These are phyloP conservation scores for Mycena epipterygia DNA, from an alignment of 768 basidiomycete species.

Conservation along the genomic window DNA sequence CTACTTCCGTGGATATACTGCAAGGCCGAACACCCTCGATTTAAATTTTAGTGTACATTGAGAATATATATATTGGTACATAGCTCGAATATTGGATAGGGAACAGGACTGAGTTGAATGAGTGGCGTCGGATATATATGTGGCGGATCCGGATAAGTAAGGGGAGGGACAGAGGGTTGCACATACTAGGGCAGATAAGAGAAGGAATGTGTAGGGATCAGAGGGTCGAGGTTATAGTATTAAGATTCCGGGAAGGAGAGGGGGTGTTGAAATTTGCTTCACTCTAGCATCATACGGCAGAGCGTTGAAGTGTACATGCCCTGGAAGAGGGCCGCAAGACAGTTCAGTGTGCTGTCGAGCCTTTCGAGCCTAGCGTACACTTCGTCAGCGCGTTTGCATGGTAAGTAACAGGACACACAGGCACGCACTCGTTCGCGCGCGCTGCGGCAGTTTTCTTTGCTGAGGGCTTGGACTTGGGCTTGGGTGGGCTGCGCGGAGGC, in stretches of 20 bases:
- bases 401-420: neutral
- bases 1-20: too few species aligned
- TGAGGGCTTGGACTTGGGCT: neutral
- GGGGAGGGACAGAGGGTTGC: too few species aligned
- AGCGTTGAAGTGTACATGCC: slow-evolving; percentile 29
- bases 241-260: neutral
- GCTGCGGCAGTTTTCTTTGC: neutral
- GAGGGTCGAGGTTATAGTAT: neutral
- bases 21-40: too few species aligned
- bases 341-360: slow-evolving; percentile 5
- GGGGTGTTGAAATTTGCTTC: neutral
- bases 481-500: slow-evolving; percentile 7
- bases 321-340: slow-evolving; percentile 22
- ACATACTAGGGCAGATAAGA: too few species aligned
- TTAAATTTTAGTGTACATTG: too few species aligned
- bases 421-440: slow-evolving; percentile 2
- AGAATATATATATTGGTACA: neutral
- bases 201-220: neutral
- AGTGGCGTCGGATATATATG: neutral
- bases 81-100: neutral
- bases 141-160: neutral
- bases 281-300: slow-evolving; percentile 31
- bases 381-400: neutral
- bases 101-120: neutral
- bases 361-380: neutral